Conservation (phyloP, 306 rosid genomes). For the Crataegus laevigata region DNA sequence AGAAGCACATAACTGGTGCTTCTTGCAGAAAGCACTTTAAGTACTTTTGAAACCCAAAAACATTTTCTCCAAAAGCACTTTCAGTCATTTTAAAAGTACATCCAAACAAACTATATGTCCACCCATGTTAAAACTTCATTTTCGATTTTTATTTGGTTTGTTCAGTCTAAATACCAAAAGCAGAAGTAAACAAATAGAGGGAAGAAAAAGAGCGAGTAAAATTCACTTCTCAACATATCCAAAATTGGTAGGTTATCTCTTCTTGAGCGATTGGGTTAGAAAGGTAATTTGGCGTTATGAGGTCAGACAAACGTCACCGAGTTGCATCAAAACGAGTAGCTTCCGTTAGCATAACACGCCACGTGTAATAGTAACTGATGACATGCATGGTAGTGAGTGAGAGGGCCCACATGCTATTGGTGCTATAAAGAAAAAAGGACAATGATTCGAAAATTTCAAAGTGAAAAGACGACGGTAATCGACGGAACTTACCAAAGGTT, state of each 20-base stretch:
- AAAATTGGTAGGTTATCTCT: too few relatives aligned
- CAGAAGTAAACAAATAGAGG: too few relatives aligned
- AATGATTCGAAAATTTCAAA: neutral
- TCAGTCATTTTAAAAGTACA: too few relatives aligned
- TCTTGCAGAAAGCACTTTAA: too few relatives aligned
- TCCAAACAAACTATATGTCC: too few relatives aligned
- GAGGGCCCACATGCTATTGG: neutral
- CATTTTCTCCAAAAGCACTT: too few relatives aligned
- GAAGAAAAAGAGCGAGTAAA: accelerated
- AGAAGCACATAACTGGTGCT: too few relatives aligned
- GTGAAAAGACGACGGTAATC: neutral
- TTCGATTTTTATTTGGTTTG: too few relatives aligned
- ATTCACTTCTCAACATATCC: too few relatives aligned
- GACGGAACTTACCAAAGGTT: slow-evolving; percentile 52
- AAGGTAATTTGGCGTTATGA: neutral
- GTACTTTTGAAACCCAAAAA: too few relatives aligned
- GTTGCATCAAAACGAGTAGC: neutral
- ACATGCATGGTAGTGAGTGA: neutral
- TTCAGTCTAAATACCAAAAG: neutral
- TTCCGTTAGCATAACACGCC: slow-evolving; percentile 6
- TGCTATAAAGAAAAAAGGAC: neutral
- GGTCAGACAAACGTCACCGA: neutral
- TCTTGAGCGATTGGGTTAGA: too few relatives aligned
- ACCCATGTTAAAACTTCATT: neutral
- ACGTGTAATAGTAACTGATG: slow-evolving; percentile 18